Conservation (phyloP, 164 flowering plant species). For the Amborella trichopoda region DNA sequence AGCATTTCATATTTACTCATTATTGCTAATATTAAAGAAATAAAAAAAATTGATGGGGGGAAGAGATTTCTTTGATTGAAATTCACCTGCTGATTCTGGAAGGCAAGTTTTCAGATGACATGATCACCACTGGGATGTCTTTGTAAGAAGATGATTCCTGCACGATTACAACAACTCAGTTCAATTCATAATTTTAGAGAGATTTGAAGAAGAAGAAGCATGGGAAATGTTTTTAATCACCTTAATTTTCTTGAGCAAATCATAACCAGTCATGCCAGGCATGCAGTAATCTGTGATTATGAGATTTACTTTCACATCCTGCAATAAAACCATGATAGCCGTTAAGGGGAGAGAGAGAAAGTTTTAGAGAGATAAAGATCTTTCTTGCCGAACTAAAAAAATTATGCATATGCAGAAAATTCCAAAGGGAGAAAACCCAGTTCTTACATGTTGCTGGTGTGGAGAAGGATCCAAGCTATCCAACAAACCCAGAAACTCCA, state of each 20-base stretch:
- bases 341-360: too few species aligned
- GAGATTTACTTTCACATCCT: constrained; percentile 26
- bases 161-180: too few species aligned
- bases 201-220: not conserved
- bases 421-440: not conserved
- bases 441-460: constrained; percentile 14
- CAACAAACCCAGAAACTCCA: constrained; percentile 25
- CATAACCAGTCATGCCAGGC: constrained; percentile 35
- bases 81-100: constrained; percentile 83
- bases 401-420: too few species aligned
- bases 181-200: constrained; percentile 6
- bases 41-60: too few species aligned
- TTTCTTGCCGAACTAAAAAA: too few species aligned
- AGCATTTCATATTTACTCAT: too few species aligned
- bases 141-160: constrained; percentile 73
- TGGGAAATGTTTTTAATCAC: constrained; percentile 7
- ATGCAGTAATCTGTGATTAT: constrained; percentile 31
- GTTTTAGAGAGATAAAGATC: too few species aligned
- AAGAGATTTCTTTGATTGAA: too few species aligned
- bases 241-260: constrained; percentile 29
- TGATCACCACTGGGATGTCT: constrained; percentile 87
- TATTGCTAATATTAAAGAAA: too few species aligned
- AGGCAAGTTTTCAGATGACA: constrained; percentile 94
- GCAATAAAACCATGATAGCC: too few species aligned
- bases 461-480: constrained; percentile 9